Evolutionary conservation across 1,139 yeast species (phyloP), one percentile per base, ranked within the genome.

Genomic region (Blastobotrys persicus): DNA sequence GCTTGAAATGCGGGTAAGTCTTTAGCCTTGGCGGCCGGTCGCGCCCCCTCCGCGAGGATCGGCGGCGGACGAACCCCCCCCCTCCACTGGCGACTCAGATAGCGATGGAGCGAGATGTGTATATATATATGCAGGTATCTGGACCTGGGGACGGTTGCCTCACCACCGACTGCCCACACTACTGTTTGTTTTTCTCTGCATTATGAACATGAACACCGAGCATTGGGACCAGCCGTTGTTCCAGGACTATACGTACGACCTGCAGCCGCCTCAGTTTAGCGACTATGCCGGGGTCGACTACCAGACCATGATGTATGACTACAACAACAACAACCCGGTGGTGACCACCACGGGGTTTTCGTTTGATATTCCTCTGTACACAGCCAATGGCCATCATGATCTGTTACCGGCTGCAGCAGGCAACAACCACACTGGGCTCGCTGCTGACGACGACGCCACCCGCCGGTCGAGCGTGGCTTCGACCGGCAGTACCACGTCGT

Each of bases 381-480:
- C 35, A 13, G 35, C 35, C 35, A 5, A 32, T 12, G 11, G 13
- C 35, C 14, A 4, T 6, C 35, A 32, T 16, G 9, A 16, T 16
- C 9, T 12, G 6, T 16, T 16, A 32, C 14, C 35, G 13, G 6
- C 35, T n/a, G 35, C 35, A 32, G 12, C 35, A 32, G n/a, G n/a
- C n/a, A n/a, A n/a, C n/a, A n/a, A n/a, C n/a, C n/a, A n/a, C n/a
- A n/a, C n/a, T n/a, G n/a, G n/a, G n/a, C n/a, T n/a, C n/a, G n/a
- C n/a, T n/a, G 35, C 35, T 12, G 35, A 32, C 35, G n/a, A n/a
- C n/a, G n/a, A n/a, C n/a, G n/a, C n/a, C n/a, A 32, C 35, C 13
- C 35, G 35, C 35, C 35, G 35, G 13, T 32, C 35, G 16, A 32
- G 35, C n/a, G 35, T 32, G 16, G 13, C 35, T 5, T 32, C 35